A percentile compares a stretch with the other conserved stretches of the same genome.
phyloP scores from a whole-genome alignment of 2,329 filamentous ascomycete genomes.

The Cadophora luteo-olivacea region DNA sequence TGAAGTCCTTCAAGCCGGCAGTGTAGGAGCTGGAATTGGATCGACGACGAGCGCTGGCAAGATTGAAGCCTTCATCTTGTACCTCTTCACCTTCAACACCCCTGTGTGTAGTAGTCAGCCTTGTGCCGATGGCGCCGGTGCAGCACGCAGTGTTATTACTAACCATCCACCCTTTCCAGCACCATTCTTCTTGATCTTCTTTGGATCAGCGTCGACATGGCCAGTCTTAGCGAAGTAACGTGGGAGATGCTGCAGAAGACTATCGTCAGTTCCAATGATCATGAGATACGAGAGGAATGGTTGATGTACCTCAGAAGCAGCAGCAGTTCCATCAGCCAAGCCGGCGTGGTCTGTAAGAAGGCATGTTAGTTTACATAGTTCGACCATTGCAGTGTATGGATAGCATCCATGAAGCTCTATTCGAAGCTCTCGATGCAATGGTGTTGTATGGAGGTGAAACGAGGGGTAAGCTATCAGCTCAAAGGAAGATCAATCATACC shows the following conservation, averaged over 20 bases:
- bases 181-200: slow-evolving; percentile 97
- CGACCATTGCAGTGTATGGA: neutral
- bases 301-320: slow-evolving; percentile 44
- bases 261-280: slow-evolving; percentile 21
- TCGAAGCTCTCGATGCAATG: slow-evolving; percentile 11
- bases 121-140: slow-evolving; percentile 20
- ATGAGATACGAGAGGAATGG: slow-evolving; percentile 5
- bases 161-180: slow-evolving; percentile 95
- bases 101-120: slow-evolving; percentile 57
- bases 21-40: slow-evolving; percentile 86
- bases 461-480: neutral
- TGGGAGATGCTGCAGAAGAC: slow-evolving; percentile 69
- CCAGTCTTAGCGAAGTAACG: slow-evolving; percentile 94
- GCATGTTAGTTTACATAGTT: slow-evolving; percentile 5
- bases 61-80: slow-evolving; percentile 82
- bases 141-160: slow-evolving; percentile 44
- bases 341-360: slow-evolving; percentile 70
- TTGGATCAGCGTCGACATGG: slow-evolving; percentile 80
- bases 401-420: neutral
- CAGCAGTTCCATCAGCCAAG: slow-evolving; percentile 71
- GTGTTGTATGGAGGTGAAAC: neutral
- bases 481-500: slow-evolving; percentile 28
- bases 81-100: slow-evolving; percentile 84
- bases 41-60: slow-evolving; percentile 85
- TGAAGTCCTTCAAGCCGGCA: slow-evolving; percentile 77